These are phyloP conservation scores for Aspergillus clavatus DNA, from an alignment of 2,329 filamentous ascomycete genomes.

Conservation along the genomic window DNA sequence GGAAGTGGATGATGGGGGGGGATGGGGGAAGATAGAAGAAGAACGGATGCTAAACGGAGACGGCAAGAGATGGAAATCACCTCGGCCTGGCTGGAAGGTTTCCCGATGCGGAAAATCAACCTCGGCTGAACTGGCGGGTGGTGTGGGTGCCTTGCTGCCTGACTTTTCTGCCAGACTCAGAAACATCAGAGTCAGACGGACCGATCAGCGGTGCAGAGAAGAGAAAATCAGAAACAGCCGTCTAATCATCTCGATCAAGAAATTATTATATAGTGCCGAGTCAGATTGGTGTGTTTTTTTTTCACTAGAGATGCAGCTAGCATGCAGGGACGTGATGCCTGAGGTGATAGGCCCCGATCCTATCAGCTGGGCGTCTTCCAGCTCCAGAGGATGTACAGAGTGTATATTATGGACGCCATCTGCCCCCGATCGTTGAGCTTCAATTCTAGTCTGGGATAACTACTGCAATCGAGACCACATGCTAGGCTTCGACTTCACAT, in stretches of 20 bases:
- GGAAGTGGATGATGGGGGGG: background rate
- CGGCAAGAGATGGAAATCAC: background rate
- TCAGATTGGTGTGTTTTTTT: background rate
- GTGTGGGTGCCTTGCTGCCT: background rate
- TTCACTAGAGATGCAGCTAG: background rate
- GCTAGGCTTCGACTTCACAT: background rate
- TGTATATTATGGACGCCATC: background rate
- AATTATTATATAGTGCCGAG: background rate
- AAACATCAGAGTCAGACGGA: background rate
- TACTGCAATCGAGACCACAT: background rate
- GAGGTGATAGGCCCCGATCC: too few species aligned
- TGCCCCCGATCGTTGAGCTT: background rate
- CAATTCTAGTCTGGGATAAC: background rate
- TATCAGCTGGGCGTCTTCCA: too few species aligned
- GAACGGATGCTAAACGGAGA: too few species aligned
- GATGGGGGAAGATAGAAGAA: too few species aligned
- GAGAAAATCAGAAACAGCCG: background rate
- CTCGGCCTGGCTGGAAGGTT: background rate
- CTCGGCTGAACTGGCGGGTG: background rate
- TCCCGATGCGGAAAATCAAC: background rate
- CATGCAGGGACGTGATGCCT: background rate
- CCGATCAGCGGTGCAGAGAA: background rate
- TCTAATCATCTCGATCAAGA: background rate
- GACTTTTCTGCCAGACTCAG: background rate
- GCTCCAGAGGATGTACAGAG: background rate